Base-by-base conservation (phyloP, 306 rosid species). In the Vigna mungo region DNA sequence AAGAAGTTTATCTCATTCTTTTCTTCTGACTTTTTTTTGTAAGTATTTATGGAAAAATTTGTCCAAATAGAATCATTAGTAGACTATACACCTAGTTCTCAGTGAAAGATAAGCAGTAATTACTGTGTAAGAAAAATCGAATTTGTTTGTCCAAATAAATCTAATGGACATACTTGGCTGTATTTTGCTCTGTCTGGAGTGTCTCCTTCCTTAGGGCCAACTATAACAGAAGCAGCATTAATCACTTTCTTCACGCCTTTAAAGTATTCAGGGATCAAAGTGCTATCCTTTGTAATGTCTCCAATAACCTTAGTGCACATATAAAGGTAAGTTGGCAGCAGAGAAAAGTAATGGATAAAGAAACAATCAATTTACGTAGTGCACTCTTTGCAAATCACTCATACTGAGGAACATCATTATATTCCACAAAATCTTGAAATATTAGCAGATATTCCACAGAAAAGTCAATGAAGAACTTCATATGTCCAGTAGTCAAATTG, bases 121-220 rank as follows among this genome's bases (percentile, higher is more conserved):
- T 59, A 27, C 30, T 16, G 37, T 7, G n/a, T 21, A 36, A 15
- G 66, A 52, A 55, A 34, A 53, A 43, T 34, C 48, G 17, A 64
- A 49, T 60, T 72, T 77, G 55, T 34, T 25, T 13, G 23, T 62
- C 62, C 12, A 73, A 6, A 51, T 54, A 43, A 68, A 46, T 62
- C 32, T 37, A 61, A 27, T 16, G 48, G 62, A 65, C 90, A 46
- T 90, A 92, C 98, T 78, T 95, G 98, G 84, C 96, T 92, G 82
- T 94, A 94, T 74, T 94, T 94, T 82, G 91, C 96, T 83, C 98
- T 87, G 60, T 95, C 98, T 51, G 97, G 97, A 82, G 98, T 95
- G 83, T 83, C 86, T 86, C 98, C 98, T 89, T 95, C 98, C 87
- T 95, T 92, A 44, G 98, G 98, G 25, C 98, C 98, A 78, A 95